Base-by-base conservation (phyloP, 768 basidiomycete genomes). In the Tylopilus plumbeoviolaceoides region DNA sequence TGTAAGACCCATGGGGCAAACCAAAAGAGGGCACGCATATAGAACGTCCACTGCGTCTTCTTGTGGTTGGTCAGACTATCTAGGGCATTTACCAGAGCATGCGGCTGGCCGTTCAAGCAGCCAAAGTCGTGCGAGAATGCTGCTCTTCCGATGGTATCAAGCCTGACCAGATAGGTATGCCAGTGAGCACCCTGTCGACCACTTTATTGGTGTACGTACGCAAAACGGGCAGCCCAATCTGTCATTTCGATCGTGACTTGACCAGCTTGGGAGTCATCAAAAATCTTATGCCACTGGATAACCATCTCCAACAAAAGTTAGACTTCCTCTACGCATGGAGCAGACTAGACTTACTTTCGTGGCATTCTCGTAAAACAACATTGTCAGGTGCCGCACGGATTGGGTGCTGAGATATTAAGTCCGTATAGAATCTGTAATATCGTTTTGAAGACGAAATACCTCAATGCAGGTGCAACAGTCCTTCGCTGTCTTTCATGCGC, bases 11-110 rank as follows among this genome's bases (percentile, higher is more conserved):
- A 73, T 3, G 83, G 83, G 25, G 79, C 75, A 15, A 81, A 63
- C 81, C 80, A 83, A 51, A 84, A 83, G 23, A 84, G 69, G 35
- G 84, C 79, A 36, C 81, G 78, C 74, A 83, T 83, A 58, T 83
- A 83, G 62, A 84, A 83, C 4, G 80, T 80, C 45, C 78, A 75
- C n/a, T 60, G 59, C 35, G 73, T 80, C 60, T 82, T 77, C 61
- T 84, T 77, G 44, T 77, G 78, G 62, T 83, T 83, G n/a, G 81
- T 84, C 23, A 85, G 68, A 25, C 76, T 76, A 58, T 85, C 80
- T 41, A 85, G 66, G 8, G 81, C 72, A 55, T 78, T 75, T 20
- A 79, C 74, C 4, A 85, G 64, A 21, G 72, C 62, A 59, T 81
- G 75, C 4, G 78, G 68, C 42, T 71, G 70, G 15, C 77, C 79